A percentile compares a stretch with the other conserved stretches of the same genome.
phyloP scores from a whole-genome alignment of 2,329 filamentous ascomycete genomes.

The Monilinia fructigena region DNA sequence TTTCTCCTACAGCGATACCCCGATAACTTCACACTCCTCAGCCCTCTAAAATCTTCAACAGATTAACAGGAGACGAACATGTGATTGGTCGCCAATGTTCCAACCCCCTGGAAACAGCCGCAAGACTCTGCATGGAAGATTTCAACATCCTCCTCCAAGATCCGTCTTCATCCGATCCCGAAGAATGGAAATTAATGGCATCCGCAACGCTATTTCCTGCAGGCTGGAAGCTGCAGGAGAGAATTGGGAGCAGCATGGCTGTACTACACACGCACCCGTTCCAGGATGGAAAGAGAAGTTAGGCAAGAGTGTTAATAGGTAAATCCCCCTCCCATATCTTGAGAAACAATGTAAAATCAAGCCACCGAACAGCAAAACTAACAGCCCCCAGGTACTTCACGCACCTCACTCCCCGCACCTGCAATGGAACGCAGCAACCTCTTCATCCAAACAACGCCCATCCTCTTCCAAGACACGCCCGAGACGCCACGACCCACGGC shows the following conservation, averaged over 20 bases:
- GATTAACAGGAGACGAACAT: constrained; percentile 47
- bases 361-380: not conserved
- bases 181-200: constrained; percentile 49
- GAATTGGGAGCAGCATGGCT: constrained; percentile 50
- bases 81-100: constrained; percentile 41
- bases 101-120: constrained; percentile 51
- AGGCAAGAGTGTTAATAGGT: constrained; percentile 46
- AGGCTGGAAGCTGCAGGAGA: constrained; percentile 50
- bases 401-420: constrained; percentile 44
- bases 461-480: constrained; percentile 48
- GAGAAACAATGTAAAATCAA: not conserved
- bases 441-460: constrained; percentile 49
- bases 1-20: constrained; percentile 48
- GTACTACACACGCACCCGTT: constrained; percentile 48
- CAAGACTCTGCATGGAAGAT: constrained; percentile 52
- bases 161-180: constrained; percentile 26
- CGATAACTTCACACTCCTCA: constrained; percentile 43
- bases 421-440: constrained; percentile 52
- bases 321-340: too few relatives aligned
- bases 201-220: constrained; percentile 54
- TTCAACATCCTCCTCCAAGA: constrained; percentile 49
- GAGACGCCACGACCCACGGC: constrained; percentile 39
- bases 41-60: constrained; percentile 42
- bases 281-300: constrained; percentile 51
- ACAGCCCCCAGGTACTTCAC: constrained; percentile 44